These are phyloP conservation scores for Mortierella sp. DNA, from an alignment of 371 early-diverging fungal species.

Conservation along the genomic window DNA sequence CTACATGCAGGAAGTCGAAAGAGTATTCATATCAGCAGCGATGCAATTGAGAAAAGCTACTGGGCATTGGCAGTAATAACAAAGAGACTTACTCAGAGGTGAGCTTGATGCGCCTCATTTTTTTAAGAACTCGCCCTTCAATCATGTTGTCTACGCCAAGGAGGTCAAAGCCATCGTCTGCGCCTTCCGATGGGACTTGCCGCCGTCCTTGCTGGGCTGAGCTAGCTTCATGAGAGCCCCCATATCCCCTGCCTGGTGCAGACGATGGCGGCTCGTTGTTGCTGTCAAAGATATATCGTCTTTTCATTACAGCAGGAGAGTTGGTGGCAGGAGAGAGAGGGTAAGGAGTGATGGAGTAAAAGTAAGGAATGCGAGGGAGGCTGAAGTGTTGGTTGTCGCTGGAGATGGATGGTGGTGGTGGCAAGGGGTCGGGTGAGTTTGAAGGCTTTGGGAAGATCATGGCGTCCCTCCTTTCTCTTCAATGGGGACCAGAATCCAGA, in stretches of 20 bases:
- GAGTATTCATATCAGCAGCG: background rate
- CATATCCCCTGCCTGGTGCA: background rate
- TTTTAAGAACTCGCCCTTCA: slow-evolving; percentile 52
- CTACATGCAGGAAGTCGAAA: background rate
- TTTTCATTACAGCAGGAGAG: slow-evolving; percentile 23
- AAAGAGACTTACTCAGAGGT: slow-evolving; percentile 43
- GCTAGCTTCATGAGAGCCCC: background rate
- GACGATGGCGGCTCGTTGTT: slow-evolving; percentile 5
- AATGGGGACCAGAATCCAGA: background rate
- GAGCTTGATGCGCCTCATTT: slow-evolving; percentile 46
- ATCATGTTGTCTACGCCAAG: slow-evolving; percentile 28
- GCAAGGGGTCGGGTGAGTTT: background rate
- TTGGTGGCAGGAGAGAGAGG: slow-evolving; percentile 27
- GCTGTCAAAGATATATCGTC: slow-evolving; percentile 20
- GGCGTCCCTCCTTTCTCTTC: slow-evolving; percentile 10
- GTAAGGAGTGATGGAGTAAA: slow-evolving; percentile 49
- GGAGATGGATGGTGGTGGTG: background rate
- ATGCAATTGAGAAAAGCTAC: background rate
- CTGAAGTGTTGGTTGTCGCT: slow-evolving; percentile 21
- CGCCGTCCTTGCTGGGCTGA: background rate
- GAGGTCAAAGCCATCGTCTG: slow-evolving; percentile 23
- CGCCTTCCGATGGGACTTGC: background rate
- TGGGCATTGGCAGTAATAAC: background rate
- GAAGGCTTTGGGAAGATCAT: slow-evolving; percentile 1
- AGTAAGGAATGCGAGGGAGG: slow-evolving; percentile 48